Base-by-base conservation (phyloP, 768 basidiomycete species). In the Sarcodon sp. region DNA sequence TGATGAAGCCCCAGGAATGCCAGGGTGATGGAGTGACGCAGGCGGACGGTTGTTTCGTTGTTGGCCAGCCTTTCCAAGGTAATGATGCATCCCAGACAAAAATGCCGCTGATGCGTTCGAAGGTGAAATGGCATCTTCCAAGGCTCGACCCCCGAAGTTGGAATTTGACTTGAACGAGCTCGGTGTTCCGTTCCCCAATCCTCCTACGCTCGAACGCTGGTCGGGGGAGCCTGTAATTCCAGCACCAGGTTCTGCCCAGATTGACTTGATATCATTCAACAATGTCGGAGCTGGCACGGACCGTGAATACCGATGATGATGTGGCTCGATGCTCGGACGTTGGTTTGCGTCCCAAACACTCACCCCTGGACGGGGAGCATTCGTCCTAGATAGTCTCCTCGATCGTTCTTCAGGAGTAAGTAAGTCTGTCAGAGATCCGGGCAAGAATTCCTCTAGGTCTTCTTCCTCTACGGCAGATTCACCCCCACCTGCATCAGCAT, bases 361-460 rank as follows among this genome's bases (percentile, higher is more conserved):
- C 11, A 54, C 52, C 1, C 57, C 54, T 35, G 45, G 58, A 50
- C 45, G 57, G 36, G 45, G 59, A 66, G 27, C 69, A 49, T 76
- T 78, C n/a, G 79, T 80, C 45, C 88, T 73, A 32, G 83, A 86
- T 75, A 89, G 81, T 39, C 91, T 69, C 33, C 93, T 70, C 33
- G 77, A 83, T 53, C 83, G 74, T 65, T 97, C 94, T 55, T 83
- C 84, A 0, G 88, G 87, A 0, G 92, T 94, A 43, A 98, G 69
- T 6, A 98, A 71, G 51, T 97, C 93, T 27, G 80, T 88, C 43
- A 98, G 67, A 4, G 83, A 87, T 47, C 86, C 81, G 0, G 94
- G 94, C 32, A 98, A 61, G 61, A 97, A 87, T 49, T 91, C 92
- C 58, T 91, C 89, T 44, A 88, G 59, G 54, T 92, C 87, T 41